These are phyloP conservation scores for Flaveria floridana DNA, from an alignment of 140 eudicot species.

Conservation along the genomic window DNA sequence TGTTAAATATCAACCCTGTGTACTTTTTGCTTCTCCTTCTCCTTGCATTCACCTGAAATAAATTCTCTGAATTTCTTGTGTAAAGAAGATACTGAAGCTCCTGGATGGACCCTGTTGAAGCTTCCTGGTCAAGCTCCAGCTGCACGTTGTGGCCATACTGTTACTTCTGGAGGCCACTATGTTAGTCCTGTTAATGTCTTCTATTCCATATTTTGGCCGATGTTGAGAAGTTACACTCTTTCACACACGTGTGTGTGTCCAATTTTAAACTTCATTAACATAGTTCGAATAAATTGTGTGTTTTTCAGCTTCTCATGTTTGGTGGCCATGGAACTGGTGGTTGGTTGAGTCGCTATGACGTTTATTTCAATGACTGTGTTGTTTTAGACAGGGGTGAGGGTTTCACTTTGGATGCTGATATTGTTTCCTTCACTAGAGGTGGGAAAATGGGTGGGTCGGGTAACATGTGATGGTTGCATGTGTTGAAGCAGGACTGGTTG, in stretches of 20 bases:
- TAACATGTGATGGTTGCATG: not conserved
- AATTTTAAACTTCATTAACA: constrained; percentile 10
- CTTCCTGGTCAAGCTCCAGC: constrained; percentile 99
- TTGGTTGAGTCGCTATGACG: constrained; percentile 96
- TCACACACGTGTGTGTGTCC: not conserved
- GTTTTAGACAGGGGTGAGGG: constrained; percentile 92
- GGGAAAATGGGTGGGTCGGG: constrained; percentile 14
- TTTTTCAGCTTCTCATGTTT: constrained; percentile 76
- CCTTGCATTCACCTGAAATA: not conserved
- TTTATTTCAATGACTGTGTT: constrained; percentile 84
- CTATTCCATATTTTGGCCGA: not conserved
- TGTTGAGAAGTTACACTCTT: not conserved
- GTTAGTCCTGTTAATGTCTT: constrained; percentile 42
- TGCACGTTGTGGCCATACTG: constrained; percentile 91
- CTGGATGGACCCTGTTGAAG: constrained; percentile 98
- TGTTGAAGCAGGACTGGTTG: not conserved
- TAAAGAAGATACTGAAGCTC: constrained; percentile 92
- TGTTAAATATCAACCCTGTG: constrained; percentile 10
- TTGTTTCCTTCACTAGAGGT: constrained; percentile 3
- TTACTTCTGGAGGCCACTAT: constrained; percentile 87
- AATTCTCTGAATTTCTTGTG: constrained; percentile 45
- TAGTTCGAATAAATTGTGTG: not conserved
- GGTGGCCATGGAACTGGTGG: constrained; percentile 99
- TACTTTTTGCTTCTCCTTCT: not conserved
- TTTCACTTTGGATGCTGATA: constrained; percentile 7